These are phyloP conservation scores for Purshia tridentata DNA, from an alignment of 306 rosid genomes.

Conservation along the genomic window DNA sequence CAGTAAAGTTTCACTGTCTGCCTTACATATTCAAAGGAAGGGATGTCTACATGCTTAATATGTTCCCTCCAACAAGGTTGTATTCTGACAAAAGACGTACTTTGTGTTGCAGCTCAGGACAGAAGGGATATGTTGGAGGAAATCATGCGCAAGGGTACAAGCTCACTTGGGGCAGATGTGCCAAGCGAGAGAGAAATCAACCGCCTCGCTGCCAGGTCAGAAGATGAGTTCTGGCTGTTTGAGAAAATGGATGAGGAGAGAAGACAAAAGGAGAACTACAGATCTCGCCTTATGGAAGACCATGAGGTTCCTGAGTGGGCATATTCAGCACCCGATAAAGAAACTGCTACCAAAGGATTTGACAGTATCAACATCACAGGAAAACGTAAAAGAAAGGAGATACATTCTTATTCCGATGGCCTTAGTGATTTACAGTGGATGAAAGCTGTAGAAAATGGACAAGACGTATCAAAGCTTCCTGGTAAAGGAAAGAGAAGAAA, in stretches of 20 bases:
- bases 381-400: constrained; percentile 88
- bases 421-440: constrained; percentile 87
- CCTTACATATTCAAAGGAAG: not conserved
- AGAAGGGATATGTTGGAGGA: constrained; percentile 96
- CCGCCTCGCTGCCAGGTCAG: constrained; percentile 96
- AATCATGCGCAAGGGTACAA: constrained; percentile 96
- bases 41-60: not conserved
- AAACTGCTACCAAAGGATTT: constrained; percentile 47
- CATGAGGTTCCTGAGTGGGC: constrained; percentile 99
- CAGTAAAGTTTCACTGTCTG: not conserved
- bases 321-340: constrained; percentile 61
- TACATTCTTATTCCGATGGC: constrained; percentile 68
- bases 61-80: not conserved
- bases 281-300: constrained; percentile 94
- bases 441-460: constrained; percentile 95
- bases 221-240: constrained; percentile 91
- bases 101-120: constrained; percentile 86
- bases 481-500: constrained; percentile 57
- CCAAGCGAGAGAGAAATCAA: constrained; percentile 99
- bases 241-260: constrained; percentile 99
- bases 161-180: constrained; percentile 93
- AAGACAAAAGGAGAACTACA: constrained; percentile 89
- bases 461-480: constrained; percentile 55
- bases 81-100: constrained; percentile 1
- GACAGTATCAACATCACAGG: constrained; percentile 44